Conservation (phyloP, 305 asterid genomes). For the Fraxinus angustifolia region DNA sequence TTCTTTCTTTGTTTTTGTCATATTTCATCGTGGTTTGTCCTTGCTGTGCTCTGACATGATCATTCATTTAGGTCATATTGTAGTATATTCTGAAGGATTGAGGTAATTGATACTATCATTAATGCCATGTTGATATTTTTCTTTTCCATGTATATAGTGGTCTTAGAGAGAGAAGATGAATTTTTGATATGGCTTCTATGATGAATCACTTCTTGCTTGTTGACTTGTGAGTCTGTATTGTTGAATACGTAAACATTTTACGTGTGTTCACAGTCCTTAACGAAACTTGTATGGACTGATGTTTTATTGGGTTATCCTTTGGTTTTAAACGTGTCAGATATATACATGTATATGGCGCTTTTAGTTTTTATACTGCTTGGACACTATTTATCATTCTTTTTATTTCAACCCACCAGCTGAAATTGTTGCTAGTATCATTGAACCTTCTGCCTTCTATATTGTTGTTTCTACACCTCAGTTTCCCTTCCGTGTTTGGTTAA, state of each 20-base stretch:
- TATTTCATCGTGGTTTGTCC: background rate
- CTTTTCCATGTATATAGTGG: background rate
- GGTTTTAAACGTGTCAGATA: background rate
- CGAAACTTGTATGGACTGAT: background rate
- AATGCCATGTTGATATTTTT: conserved; percentile 1
- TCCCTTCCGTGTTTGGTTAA: background rate
- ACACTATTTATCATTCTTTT: background rate
- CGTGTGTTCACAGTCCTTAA: background rate
- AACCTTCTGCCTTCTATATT: background rate
- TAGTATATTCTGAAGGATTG: background rate
- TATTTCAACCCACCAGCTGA: background rate
- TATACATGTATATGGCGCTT: conserved; percentile 1
- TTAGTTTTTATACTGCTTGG: background rate
- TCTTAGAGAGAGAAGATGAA: background rate
- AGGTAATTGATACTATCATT: background rate
- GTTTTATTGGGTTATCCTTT: background rate
- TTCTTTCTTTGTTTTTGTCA: background rate
- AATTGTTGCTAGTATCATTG: background rate
- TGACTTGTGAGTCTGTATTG: background rate
- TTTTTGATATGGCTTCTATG: background rate
- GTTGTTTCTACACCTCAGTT: background rate
- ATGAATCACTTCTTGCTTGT: background rate
- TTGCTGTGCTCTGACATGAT: background rate
- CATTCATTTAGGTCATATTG: background rate
- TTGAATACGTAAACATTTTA: background rate